Percentiles rank a stretch among this genome's conserved stretches.
phyloP scores from a whole-genome alignment of 108 stramenopile species.

The Craspedostauros australis region DNA sequence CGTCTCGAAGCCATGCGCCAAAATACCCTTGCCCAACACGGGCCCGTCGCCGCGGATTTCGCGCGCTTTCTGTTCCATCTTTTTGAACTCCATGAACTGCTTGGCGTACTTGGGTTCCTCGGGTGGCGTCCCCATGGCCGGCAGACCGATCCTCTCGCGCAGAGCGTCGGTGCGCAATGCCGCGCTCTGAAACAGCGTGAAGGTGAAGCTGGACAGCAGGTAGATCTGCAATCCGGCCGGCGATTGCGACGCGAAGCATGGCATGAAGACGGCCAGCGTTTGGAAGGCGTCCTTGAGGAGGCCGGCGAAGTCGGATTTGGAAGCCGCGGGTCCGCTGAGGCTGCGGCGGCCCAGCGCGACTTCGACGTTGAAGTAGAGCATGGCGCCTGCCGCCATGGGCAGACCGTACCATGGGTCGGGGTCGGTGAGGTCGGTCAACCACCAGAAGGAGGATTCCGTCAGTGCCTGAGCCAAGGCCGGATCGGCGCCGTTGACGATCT shows the following conservation, averaged over 20 bases:
- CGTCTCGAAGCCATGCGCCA: slow-evolving; percentile 39
- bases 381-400: slow-evolving; percentile 61
- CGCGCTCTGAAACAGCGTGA: slow-evolving; percentile 60
- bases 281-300: slow-evolving; percentile 79
- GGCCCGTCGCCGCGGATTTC: slow-evolving; percentile 44
- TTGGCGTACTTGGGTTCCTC: slow-evolving; percentile 52
- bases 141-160: slow-evolving; percentile 51
- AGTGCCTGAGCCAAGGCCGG: slow-evolving; percentile 72
- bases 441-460: slow-evolving; percentile 52
- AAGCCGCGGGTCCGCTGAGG: slow-evolving; percentile 56
- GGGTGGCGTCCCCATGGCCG: slow-evolving; percentile 47
- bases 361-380: slow-evolving; percentile 79
- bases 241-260: slow-evolving; percentile 73
- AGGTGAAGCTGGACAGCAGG: slow-evolving; percentile 68
- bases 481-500: slow-evolving; percentile 76
- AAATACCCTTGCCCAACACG: slow-evolving; percentile 38
- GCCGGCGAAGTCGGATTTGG: slow-evolving; percentile 50
- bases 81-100: slow-evolving; percentile 65
- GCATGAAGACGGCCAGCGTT: slow-evolving; percentile 79
- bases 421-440: slow-evolving; percentile 79
- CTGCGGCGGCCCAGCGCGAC: slow-evolving; percentile 62
- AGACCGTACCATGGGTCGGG: slow-evolving; percentile 85
- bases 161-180: slow-evolving; percentile 61
- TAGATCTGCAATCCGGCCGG: slow-evolving; percentile 81
- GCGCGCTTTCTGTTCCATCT: slow-evolving; percentile 53